Conservation (phyloP, 73 alveolate genomes). For the Tetrahymena borealis region DNA sequence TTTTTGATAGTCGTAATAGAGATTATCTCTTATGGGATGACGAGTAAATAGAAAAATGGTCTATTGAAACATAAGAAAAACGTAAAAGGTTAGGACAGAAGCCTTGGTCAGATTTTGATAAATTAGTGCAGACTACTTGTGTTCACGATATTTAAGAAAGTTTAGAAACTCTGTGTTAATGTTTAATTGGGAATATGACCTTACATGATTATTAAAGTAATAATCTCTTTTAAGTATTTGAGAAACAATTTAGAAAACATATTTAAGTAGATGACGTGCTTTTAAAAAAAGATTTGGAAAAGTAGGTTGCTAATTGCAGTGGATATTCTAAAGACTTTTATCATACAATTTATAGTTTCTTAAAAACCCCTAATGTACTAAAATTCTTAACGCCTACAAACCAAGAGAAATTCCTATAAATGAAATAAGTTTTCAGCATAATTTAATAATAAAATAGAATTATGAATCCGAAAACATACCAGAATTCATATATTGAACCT, state of each 20-base stretch:
- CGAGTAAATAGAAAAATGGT: neutral
- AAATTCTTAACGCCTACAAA: neutral
- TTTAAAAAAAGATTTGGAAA: neutral
- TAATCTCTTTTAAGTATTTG: neutral
- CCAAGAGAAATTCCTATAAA: neutral
- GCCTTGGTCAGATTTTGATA: neutral
- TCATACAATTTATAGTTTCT: neutral
- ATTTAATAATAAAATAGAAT: neutral
- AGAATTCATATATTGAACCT: neutral
- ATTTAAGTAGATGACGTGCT: neutral
- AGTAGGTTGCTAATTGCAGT: neutral
- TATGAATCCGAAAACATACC: neutral
- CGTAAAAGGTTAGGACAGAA: neutral
- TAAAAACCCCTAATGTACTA: neutral
- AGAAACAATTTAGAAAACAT: neutral
- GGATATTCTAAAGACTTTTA: neutral
- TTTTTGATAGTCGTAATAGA: neutral
- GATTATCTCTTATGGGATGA: neutral
- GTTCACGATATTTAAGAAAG: neutral
- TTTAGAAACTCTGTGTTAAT: neutral
- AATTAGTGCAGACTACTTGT: neutral
- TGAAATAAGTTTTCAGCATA: neutral
- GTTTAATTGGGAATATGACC: neutral
- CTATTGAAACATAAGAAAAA: neutral
- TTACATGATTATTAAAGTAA: neutral